A percentile compares a stretch with the other conserved stretches of the same genome.
phyloP scores from a whole-genome alignment of 257 asterid species.

The Orobanche coerulescens region DNA sequence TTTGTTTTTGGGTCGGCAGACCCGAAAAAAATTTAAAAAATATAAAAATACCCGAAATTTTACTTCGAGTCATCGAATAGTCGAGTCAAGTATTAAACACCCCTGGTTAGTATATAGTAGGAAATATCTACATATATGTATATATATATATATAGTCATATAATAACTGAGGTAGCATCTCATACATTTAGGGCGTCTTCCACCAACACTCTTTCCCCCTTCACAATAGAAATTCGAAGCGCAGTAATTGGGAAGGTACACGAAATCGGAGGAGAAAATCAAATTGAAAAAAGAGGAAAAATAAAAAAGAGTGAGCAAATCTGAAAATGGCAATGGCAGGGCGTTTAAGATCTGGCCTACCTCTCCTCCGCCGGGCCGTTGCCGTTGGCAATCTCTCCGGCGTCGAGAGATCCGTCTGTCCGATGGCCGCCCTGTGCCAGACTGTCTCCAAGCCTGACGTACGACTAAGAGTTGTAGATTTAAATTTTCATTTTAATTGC shows the following conservation, averaged over 20 bases:
- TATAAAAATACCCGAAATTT: too few relatives aligned
- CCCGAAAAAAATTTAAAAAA: too few relatives aligned
- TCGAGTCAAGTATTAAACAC: too few relatives aligned
- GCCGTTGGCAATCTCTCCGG: slow-evolving; percentile 29
- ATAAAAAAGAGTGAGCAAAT: neutral
- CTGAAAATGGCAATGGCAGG: slow-evolving; percentile 49
- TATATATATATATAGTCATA: too few relatives aligned
- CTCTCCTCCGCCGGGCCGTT: slow-evolving; percentile 49
- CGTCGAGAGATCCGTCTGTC: slow-evolving; percentile 41
- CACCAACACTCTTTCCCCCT: neutral
- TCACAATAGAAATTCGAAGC: neutral
- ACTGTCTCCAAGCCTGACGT: slow-evolving; percentile 40
- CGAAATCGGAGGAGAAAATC: neutral
- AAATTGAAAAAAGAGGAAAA: neutral
- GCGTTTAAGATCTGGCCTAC: slow-evolving; percentile 51
- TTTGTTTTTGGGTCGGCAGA: too few relatives aligned
- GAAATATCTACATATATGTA: too few relatives aligned
- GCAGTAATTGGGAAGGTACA: neutral
- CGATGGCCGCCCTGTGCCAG: slow-evolving; percentile 33
- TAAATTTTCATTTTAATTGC: neutral
- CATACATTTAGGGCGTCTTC: too few relatives aligned
- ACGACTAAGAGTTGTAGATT: neutral
- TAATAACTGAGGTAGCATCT: too few relatives aligned
- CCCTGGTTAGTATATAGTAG: too few relatives aligned
- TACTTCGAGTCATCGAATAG: too few relatives aligned